Conservation (phyloP, 805 yeast genomes). For the Yarrowia sp. region DNA sequence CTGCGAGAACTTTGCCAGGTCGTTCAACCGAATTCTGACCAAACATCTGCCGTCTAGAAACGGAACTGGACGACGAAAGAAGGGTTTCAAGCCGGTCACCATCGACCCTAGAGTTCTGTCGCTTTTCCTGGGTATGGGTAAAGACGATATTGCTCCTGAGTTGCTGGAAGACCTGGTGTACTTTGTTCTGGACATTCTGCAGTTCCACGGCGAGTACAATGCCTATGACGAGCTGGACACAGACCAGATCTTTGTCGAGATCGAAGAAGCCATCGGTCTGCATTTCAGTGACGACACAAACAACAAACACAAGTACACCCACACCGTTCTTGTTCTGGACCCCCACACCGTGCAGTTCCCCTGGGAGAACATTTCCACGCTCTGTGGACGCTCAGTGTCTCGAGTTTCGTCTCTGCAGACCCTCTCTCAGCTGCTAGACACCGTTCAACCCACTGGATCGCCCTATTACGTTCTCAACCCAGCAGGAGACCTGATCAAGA, state of each 20-base stretch:
- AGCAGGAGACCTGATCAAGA: constrained; percentile 71
- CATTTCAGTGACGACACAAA: constrained; percentile 37
- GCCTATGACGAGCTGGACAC: constrained; percentile 72
- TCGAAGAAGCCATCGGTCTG: constrained; percentile 57
- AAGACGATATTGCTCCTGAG: constrained; percentile 49
- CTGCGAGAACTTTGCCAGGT: constrained; percentile 50
- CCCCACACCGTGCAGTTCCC: constrained; percentile 74
- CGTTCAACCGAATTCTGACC: constrained; percentile 54
- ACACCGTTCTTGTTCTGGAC: constrained; percentile 74
- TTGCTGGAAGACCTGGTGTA: constrained; percentile 68
- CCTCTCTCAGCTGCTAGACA: constrained; percentile 56
- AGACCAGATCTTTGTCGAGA: constrained; percentile 59
- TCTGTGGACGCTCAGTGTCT: constrained; percentile 64
- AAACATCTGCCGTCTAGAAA: constrained; percentile 59
- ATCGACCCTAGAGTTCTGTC: constrained; percentile 59
- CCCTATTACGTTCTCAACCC: constrained; percentile 79
- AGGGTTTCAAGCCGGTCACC: constrained; percentile 45
- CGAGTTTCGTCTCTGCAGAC: constrained; percentile 73
- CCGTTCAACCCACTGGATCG: constrained; percentile 1
- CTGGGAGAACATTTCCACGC: constrained; percentile 81
- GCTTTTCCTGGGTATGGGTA: constrained; percentile 59
- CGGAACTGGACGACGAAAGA: constrained; percentile 41
- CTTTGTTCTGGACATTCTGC: constrained; percentile 65
- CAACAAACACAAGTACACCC: constrained; percentile 50
- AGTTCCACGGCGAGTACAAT: constrained; percentile 68